Conservation (phyloP, 2,329 filamentous ascomycete genomes). For the Talaromyces islandicus region DNA sequence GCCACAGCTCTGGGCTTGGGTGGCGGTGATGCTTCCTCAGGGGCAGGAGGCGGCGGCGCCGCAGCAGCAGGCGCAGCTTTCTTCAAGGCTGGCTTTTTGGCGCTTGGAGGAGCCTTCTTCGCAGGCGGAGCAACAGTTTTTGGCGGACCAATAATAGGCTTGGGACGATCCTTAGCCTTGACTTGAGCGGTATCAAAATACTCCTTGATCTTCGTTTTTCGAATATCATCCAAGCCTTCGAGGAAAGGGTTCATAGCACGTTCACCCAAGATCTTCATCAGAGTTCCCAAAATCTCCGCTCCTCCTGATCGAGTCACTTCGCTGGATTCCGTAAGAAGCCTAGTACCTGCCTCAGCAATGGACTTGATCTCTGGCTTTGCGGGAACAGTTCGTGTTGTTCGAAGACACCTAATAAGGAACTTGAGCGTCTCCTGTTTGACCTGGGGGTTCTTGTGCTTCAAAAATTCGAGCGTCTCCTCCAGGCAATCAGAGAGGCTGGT, state of each 20-base stretch:
- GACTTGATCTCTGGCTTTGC: constrained; percentile 74
- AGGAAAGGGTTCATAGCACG: constrained; percentile 89
- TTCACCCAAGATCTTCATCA: constrained; percentile 99
- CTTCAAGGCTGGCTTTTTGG: constrained; percentile 42
- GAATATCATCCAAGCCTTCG: constrained; percentile 89
- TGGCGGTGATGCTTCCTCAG: constrained; percentile 48
- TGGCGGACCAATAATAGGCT: constrained; percentile 60
- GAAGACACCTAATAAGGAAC: constrained; percentile 83
- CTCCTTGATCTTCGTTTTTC: constrained; percentile 93
- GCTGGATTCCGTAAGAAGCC: constrained; percentile 81
- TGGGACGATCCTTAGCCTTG: constrained; percentile 87
- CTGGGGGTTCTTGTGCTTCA: constrained; percentile 94
- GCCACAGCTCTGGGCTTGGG: constrained; percentile 43
- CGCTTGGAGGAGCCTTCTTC: constrained; percentile 46
- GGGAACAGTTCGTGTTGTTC: constrained; percentile 76
- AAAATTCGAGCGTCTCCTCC: constrained; percentile 79
- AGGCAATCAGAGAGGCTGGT: constrained; percentile 77
- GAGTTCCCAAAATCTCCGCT: constrained; percentile 82
- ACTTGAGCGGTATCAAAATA: constrained; percentile 77
- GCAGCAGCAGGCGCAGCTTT: constrained; percentile 33
- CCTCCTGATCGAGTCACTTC: constrained; percentile 81
- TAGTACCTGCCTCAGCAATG: constrained; percentile 84
- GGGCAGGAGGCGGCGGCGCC: constrained; percentile 45
- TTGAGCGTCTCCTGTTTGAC: constrained; percentile 94
- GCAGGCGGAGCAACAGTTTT: constrained; percentile 45